These are phyloP conservation scores for Neolentinus lepideus DNA, from an alignment of 1,284 basidiomycete species.

Conservation along the genomic window DNA sequence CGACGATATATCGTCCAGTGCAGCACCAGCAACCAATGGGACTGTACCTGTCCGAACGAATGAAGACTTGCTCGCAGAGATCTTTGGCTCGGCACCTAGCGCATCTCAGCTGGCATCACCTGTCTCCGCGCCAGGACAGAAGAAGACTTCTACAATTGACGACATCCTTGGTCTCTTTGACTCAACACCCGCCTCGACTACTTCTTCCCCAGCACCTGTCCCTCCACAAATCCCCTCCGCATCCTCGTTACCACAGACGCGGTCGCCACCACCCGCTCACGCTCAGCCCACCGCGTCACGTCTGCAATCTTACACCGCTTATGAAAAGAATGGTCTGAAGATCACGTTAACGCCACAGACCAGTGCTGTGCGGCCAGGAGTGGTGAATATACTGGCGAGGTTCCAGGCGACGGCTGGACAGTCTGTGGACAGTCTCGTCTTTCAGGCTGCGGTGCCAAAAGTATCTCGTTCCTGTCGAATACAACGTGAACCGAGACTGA, in stretches of 20 bases:
- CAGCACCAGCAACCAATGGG: constrained; percentile 26
- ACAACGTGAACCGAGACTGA: background rate
- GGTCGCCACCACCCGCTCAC: constrained; percentile 26
- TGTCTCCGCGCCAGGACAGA: constrained; percentile 13
- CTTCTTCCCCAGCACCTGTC: constrained; percentile 27
- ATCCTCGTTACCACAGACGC: constrained; percentile 28
- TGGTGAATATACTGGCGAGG: constrained; percentile 85
- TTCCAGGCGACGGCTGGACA: constrained; percentile 68
- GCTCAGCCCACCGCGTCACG: constrained; percentile 37
- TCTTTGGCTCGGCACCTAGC: constrained; percentile 68
- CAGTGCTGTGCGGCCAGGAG: constrained; percentile 70
- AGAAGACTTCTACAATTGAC: constrained; percentile 61
- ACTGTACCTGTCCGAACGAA: constrained; percentile 54
- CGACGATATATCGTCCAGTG: constrained; percentile 53
- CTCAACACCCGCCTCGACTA: constrained; percentile 22
- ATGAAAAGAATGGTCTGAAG: constrained; percentile 86
- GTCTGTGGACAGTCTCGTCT: constrained; percentile 63
- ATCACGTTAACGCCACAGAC: constrained; percentile 88
- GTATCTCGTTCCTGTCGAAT: constrained; percentile 31
- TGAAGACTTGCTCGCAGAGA: constrained; percentile 88
- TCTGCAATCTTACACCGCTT: constrained; percentile 76
- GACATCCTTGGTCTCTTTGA: constrained; percentile 93
- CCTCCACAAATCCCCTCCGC: constrained; percentile 22
- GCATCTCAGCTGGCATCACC: constrained; percentile 32
- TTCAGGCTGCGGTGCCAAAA: constrained; percentile 98